phyloP scores from a whole-genome alignment of 2,329 filamentous ascomycete species.

The Graphium sp. region DNA sequence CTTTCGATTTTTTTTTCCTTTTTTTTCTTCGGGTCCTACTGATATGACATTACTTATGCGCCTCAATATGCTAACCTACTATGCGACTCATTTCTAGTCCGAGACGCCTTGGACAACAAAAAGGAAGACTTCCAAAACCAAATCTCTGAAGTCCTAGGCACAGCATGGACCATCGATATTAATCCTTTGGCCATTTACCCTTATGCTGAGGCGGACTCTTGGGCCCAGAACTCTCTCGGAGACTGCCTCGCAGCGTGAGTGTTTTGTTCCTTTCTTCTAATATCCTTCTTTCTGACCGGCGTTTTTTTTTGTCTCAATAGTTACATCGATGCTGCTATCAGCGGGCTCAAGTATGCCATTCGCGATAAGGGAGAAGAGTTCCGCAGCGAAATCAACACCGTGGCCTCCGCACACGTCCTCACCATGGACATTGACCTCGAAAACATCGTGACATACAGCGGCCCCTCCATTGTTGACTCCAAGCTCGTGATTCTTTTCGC shows the following conservation, averaged over 20 bases:
- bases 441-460: constrained; percentile 23
- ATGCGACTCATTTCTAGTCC: constrained; percentile 17
- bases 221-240: constrained; percentile 23
- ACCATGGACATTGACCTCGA: constrained; percentile 27
- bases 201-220: constrained; percentile 22
- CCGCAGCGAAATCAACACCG: constrained; percentile 28
- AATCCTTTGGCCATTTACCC: constrained; percentile 27
- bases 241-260: constrained; percentile 23
- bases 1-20: too few relatives aligned
- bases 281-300: not conserved
- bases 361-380: constrained; percentile 18
- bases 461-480: constrained; percentile 23
- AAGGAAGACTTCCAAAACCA: constrained; percentile 23
- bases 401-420: constrained; percentile 23
- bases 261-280: not conserved
- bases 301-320: constrained; percentile 11
- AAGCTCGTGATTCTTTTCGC: constrained; percentile 30
- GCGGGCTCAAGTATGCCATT: constrained; percentile 20
- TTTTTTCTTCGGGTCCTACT: too few relatives aligned
- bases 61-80: too few relatives aligned
- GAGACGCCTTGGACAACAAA: constrained; percentile 32
- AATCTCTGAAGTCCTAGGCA: constrained; percentile 25
- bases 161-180: constrained; percentile 30
- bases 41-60: too few relatives aligned
- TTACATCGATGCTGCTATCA: constrained; percentile 24